These are phyloP conservation scores for Trichoderma afroharzianum DNA, from an alignment of 2,329 filamentous ascomycete species.

Conservation along the genomic window DNA sequence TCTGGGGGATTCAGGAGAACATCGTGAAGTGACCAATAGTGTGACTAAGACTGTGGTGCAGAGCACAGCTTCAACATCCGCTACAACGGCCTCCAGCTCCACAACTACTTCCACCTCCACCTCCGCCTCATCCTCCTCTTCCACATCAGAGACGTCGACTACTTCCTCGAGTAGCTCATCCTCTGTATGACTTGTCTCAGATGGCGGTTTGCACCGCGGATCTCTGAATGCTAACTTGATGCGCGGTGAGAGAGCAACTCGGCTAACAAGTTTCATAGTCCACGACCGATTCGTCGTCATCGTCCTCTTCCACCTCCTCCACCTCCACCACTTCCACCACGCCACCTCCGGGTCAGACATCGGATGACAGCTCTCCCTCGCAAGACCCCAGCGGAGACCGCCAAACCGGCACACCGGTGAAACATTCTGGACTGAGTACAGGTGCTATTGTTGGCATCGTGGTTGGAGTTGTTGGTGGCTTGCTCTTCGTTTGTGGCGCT, in stretches of 20 bases:
- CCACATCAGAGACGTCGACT: constrained; percentile 19
- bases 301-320: not conserved
- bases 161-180: constrained; percentile 29
- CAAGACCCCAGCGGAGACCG: constrained; percentile 21
- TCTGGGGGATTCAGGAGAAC: constrained; percentile 25
- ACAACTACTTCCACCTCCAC: constrained; percentile 25
- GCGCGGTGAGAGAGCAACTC: not conserved
- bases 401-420: constrained; percentile 18
- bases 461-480: constrained; percentile 45
- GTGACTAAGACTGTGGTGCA: constrained; percentile 35
- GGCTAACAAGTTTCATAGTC: constrained; percentile 4
- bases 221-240: not conserved
- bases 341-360: constrained; percentile 36
- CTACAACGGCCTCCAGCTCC: constrained; percentile 22
- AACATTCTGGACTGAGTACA: constrained; percentile 35
- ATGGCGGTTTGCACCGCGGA: not conserved
- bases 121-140: constrained; percentile 18
- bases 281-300: not conserved
- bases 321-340: not conserved
- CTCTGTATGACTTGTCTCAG: constrained; percentile 37
- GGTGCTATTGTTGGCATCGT: constrained; percentile 52
- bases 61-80: constrained; percentile 28
- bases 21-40: constrained; percentile 29
- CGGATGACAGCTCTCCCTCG: constrained; percentile 45
- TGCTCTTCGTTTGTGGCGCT: constrained; percentile 37